phyloP scores from a whole-genome alignment of 2,329 filamentous ascomycete species.

The Xylaria hypoxylon region DNA sequence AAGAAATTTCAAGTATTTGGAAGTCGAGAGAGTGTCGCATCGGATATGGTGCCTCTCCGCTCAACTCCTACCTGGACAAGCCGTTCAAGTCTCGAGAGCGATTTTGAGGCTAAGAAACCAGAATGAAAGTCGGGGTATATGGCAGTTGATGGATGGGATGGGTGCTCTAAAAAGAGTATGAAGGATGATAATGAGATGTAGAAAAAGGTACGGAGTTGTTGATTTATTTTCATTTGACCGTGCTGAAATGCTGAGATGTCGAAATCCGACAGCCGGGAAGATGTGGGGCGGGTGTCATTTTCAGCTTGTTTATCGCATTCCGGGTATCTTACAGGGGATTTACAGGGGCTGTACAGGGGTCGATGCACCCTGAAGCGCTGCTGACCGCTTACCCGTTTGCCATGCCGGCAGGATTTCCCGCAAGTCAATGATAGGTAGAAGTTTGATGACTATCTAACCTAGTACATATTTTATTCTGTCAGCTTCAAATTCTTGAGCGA shows the following conservation, averaged over 20 bases:
- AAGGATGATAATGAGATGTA: constrained; percentile 9
- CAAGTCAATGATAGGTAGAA: not conserved
- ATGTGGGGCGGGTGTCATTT: constrained; percentile 28
- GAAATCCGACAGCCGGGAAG: constrained; percentile 17
- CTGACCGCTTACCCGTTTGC: constrained; percentile 23
- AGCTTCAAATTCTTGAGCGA: not conserved
- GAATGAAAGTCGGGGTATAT: not conserved
- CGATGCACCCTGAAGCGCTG: constrained; percentile 30
- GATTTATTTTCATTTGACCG: constrained; percentile 1
- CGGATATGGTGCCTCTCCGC: constrained; percentile 46
- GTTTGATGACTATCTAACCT: not conserved
- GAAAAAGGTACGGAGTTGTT: constrained; percentile 12
- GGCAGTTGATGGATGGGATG: not conserved
- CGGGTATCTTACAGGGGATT: not conserved
- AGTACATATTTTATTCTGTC: not conserved
- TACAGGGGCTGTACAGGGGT: constrained; percentile 26
- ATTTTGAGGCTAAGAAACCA: constrained; percentile 4
- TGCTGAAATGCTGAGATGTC: not conserved
- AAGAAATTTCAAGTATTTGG: constrained; percentile 23
- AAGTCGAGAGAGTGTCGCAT: constrained; percentile 45
- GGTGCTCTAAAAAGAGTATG: not conserved
- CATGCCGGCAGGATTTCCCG: not conserved
- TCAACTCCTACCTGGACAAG: constrained; percentile 29
- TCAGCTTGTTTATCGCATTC: not conserved
- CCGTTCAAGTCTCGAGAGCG: constrained; percentile 38